Evolutionary conservation across 768 basidiomycete species (phyloP), one percentile per base, ranked within the genome.

Genomic region (Rhizopogon sp.): DNA sequence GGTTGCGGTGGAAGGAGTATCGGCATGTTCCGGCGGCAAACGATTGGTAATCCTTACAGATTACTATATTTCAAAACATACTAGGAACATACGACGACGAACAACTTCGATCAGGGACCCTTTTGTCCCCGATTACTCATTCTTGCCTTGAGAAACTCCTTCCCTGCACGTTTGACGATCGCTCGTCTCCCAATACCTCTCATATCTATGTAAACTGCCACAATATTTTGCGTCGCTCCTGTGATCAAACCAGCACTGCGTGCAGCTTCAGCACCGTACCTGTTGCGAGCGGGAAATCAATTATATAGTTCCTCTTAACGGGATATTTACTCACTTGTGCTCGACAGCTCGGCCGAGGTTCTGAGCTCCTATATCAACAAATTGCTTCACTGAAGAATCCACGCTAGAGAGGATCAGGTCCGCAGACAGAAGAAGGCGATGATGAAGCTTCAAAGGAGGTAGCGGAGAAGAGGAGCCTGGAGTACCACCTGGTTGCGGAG

Each of bases 141-240:
- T 42, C 70, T 66, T 13, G 73, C 79, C 63, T 79, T 82, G 22
- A 86, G 72, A 61, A 78, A 82, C 41, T 78, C 76, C 74, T 73
- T 81, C 17, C 82, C 84, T 0, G 77, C 82, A 56, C 76, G 79
- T 72, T 76, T 85, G 64, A 92, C 67, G 51, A 92, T 66, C 11
- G 88, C 89, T 44, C 80, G 73, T 54, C 87, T 73, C 8, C 87
- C 88, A 39, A 92, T 80, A 0, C 88, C 88, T 2, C 77, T 70
- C 74, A 87, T 77, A 65, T 91, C 89, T 40, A 91, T 78, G 68
- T 90, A 92, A 20, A 92, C 85, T 39, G 90, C 73, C 3, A 79
- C 84, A 11, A 88, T 81, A 68, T 91, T 90, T 57, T 80, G 74
- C 35, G 84, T 85, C 0, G 84, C 82, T 7, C 82, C 84, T 6